Evolutionary conservation across 2,329 filamentous ascomycete genomes (phyloP), one percentile per base, ranked within the genome.

Genomic region (Alternaria sp.): DNA sequence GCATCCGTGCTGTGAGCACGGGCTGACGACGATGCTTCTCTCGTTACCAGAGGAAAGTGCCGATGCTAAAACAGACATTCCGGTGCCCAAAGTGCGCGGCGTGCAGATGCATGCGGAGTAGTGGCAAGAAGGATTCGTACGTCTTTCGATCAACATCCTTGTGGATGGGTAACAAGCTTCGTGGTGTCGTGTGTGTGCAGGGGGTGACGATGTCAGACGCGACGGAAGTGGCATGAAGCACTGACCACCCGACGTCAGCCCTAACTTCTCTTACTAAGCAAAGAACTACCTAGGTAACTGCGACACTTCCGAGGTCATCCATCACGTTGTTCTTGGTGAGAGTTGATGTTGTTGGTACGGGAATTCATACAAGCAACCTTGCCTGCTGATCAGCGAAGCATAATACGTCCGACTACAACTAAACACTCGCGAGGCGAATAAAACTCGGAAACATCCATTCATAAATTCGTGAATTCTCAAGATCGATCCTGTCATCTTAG

Each of bases 1-100:
- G 56, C 18, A 55, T 50, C 28, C 30, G 33, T 55, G 56, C 30
- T 51, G 55, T 60, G 47, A 55, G 60, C 60, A 61, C 60, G 50
- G 56, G 43, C 59, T 28, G 12, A 21, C 21, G 15, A 10, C 25
- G 44, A 55, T 37, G 21, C 15, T 12, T 12, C 49, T 54, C 49
- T 30, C 25, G 9, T 10, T 55, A 50, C 26, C 28, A 28, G 5
- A 26, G 59, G 23, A 33, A 23, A 57, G 46, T 23, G 54, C 51
- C 53, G 33, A 51, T 44, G 12, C 23, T 10, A 9, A 15, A 8
- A 8, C 20, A 37, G 9, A 53, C 15, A 23, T 50, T 12, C 53
- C 37, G 2, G 33, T 11, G 11, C 37, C 41, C 15, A 8, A 26
- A 33, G 33, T 55, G 44, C 44, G 44, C 28, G 37, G 49, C 43